Conservation (phyloP, 257 asterid genomes). For the Oldenlandia corymbosa region DNA sequence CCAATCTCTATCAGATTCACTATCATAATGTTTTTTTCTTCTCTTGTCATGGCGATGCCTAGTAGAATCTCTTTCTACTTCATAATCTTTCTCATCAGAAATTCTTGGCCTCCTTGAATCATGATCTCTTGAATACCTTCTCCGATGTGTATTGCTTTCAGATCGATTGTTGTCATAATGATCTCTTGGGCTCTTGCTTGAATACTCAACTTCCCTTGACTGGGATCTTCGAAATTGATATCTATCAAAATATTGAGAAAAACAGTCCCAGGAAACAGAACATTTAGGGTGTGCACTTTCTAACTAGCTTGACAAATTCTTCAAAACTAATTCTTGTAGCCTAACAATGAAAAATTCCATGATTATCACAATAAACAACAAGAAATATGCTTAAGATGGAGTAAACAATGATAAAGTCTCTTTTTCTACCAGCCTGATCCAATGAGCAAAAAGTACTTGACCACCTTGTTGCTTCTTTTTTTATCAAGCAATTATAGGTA, state of each 20-base stretch:
- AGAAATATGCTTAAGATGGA: not conserved
- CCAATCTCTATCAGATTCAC: conserved; percentile 36
- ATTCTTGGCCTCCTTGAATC: conserved; percentile 30
- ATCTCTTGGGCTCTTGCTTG: conserved; percentile 40
- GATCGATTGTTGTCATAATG: conserved; percentile 28
- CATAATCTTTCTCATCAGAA: conserved; percentile 22
- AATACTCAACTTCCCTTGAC: conserved; percentile 39
- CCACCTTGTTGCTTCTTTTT: not conserved
- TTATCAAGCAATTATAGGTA: not conserved
- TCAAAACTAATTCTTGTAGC: not conserved
- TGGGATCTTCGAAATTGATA: conserved; percentile 35
- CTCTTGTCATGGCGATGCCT: conserved; percentile 23
- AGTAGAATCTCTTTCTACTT: conserved; percentile 24
- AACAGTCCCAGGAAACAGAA: not conserved
- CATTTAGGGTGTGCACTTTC: not conserved
- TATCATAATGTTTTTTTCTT: conserved; percentile 23
- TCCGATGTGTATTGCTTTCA: conserved; percentile 25
- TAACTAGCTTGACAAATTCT: not conserved
- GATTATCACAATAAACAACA: not conserved
- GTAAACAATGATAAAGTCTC: not conserved
- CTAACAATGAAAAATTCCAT: not conserved
- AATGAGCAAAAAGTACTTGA: not conserved
- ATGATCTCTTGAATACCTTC: conserved; percentile 20
- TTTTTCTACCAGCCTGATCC: not conserved
- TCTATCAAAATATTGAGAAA: conserved; percentile 28